Evolutionary conservation across 768 basidiomycete genomes (phyloP), one percentile per base, ranked within the genome.

Genomic region (Epithele typhae): DNA sequence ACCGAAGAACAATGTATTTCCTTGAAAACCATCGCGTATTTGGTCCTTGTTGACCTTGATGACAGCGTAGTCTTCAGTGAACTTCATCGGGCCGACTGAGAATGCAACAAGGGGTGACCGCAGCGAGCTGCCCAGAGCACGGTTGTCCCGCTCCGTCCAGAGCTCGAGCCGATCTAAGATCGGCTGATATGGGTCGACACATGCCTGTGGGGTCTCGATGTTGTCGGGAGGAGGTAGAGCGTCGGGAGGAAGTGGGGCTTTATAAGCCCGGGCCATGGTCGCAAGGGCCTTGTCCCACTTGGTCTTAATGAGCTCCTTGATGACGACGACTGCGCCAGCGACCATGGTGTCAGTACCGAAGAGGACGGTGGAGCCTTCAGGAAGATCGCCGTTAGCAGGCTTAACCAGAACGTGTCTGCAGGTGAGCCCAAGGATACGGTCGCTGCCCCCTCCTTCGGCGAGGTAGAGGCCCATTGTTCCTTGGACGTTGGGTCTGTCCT

Each of bases 61-160:
- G 5, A 42, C 37, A 2, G n/a, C 50, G 4, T 27, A 46, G 33
- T 59, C 58, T 17, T 52, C 40, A 25, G 57, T 59, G 37, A 46
- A 58, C 5, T 52, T 43, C 1, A 51, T 23, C 2, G 42, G 34
- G 33, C 33, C 37, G 44, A 51, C 18, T n/a, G 27, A 23, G 50
- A 47, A 23, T 30, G 37, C 19, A 51, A 59, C 27, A 37, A 48
- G 15, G 12, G 58, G 58, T 37, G 58, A 58, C 24, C 25, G 25
- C 52, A 17, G 4, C 45, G 56, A 30, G 40, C 51, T 51, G 44
- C 61, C 58, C 1, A 61, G 24, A 17, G 52, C 21, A 12, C 56
- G 44, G 18, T 59, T 6, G 19, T 43, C 46, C 40, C 48, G 56
- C 40, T 59, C 50, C 40, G 50, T 51, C 12, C 47, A 49, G 46